These are phyloP conservation scores for Fraxinus velutina DNA, from an alignment of 305 asterid genomes.

Conservation along the genomic window DNA sequence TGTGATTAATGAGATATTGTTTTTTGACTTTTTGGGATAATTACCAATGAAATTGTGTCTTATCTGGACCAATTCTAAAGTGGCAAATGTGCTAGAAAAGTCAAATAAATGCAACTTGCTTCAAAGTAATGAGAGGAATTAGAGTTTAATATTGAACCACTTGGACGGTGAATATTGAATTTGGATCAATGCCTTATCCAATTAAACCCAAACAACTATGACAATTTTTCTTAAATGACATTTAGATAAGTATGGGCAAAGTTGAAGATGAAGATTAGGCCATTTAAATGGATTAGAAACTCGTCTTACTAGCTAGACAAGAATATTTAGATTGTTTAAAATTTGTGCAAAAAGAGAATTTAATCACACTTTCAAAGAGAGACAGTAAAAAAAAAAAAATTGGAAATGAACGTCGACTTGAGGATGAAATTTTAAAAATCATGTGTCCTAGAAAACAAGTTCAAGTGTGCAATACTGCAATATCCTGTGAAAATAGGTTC, in stretches of 20 bases:
- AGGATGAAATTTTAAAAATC: background rate
- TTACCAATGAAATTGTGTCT: background rate
- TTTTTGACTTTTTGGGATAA: background rate
- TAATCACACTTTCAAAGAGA: background rate
- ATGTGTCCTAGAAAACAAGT: background rate
- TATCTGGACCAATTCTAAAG: background rate
- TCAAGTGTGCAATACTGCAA: background rate
- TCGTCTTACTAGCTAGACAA: background rate
- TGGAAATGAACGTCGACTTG: background rate
- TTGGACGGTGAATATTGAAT: background rate
- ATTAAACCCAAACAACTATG: background rate
- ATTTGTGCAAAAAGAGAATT: background rate
- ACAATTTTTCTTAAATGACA: background rate
- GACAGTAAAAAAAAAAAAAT: background rate
- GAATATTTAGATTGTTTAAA: background rate
- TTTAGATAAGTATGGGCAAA: background rate
- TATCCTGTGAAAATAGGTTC: background rate
- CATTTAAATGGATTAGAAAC: background rate
- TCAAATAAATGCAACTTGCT: background rate
- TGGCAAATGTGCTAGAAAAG: background rate
- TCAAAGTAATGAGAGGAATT: background rate
- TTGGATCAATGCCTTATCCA: background rate
- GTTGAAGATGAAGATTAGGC: background rate
- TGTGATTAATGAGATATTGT: background rate
- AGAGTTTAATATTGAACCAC: background rate